Evolutionary conservation across 1,139 yeast species (phyloP).

Genomic region (Wickerhamiella pararugosa): DNA sequence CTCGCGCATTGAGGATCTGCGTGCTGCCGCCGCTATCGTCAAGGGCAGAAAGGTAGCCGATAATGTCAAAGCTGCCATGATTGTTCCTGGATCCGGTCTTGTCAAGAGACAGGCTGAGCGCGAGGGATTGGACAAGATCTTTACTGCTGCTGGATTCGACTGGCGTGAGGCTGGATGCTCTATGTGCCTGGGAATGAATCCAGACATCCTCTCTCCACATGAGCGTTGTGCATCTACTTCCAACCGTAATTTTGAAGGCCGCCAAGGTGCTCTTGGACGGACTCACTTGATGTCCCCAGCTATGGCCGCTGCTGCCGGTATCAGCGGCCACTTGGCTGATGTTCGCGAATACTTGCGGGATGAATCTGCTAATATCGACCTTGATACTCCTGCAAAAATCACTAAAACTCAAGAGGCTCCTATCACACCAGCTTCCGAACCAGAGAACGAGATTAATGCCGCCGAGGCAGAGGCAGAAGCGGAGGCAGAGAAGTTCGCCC

Average conservation of each 20-base stretch:
- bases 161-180: conserved; percentile 99
- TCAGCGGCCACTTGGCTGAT: conserved; percentile 79
- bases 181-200: conserved; percentile 99
- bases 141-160: conserved; percentile 82
- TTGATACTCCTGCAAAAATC: conserved; percentile 41
- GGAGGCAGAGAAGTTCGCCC: conserved; percentile 18
- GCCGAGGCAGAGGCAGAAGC: conserved; percentile 24
- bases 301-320: conserved; percentile 98
- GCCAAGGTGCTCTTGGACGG: conserved; percentile 95
- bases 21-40: conserved; percentile 89
- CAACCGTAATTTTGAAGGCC: conserved; percentile 96
- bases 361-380: conserved; percentile 46
- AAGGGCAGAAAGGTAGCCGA: conserved; percentile 81
- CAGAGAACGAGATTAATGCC: conserved; percentile 18
- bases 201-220: conserved; percentile 84
- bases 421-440: conserved; percentile 22
- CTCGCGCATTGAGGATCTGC: conserved; percentile 90
- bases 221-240: conserved; percentile 99
- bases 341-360: conserved; percentile 60
- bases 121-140: conserved; percentile 87
- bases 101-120: conserved; percentile 85
- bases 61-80: conserved; percentile 66
- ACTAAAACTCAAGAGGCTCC: conserved; percentile 61
- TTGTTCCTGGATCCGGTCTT: conserved; percentile 95
- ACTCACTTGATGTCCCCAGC: conserved; percentile 98